phyloP scores from a whole-genome alignment of 2,329 filamentous ascomycete genomes.

The Simplicillium sp. region DNA sequence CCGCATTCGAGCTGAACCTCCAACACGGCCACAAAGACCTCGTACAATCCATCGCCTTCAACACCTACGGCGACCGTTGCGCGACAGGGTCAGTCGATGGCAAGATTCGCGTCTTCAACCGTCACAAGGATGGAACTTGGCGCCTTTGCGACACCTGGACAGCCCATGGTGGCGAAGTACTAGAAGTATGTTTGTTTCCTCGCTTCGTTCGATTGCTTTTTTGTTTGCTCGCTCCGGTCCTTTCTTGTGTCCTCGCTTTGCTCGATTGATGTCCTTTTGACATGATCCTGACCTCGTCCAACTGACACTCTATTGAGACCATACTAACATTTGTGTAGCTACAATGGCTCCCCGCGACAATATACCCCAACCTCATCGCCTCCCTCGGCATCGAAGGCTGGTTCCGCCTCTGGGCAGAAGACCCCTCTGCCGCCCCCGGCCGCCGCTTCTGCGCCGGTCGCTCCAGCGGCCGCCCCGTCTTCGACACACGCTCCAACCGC shows the following conservation, averaged over 20 bases:
- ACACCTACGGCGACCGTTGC: constrained; percentile 84
- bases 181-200: constrained; percentile 75
- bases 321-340: constrained; percentile 42
- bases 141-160: constrained; percentile 77
- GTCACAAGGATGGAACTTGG: constrained; percentile 70
- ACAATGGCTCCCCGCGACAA: constrained; percentile 86
- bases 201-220: no score
- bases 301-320: not conserved
- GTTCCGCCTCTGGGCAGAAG: constrained; percentile 89
- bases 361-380: constrained; percentile 76
- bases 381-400: constrained; percentile 84
- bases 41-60: constrained; percentile 80
- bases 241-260: no score
- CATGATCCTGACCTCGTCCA: no score
- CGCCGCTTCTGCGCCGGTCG: constrained; percentile 67
- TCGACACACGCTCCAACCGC: constrained; percentile 47
- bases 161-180: constrained; percentile 82
- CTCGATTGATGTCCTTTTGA: no score
- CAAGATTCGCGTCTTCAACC: constrained; percentile 84
- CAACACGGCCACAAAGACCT: constrained; percentile 71
- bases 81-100: constrained; percentile 88
- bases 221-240: no score
- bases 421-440: constrained; percentile 70
- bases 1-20: constrained; percentile 50
- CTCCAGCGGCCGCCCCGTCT: constrained; percentile 37